Base-by-base conservation (phyloP, 257 asterid species). In the Osmanthus fragrans region DNA sequence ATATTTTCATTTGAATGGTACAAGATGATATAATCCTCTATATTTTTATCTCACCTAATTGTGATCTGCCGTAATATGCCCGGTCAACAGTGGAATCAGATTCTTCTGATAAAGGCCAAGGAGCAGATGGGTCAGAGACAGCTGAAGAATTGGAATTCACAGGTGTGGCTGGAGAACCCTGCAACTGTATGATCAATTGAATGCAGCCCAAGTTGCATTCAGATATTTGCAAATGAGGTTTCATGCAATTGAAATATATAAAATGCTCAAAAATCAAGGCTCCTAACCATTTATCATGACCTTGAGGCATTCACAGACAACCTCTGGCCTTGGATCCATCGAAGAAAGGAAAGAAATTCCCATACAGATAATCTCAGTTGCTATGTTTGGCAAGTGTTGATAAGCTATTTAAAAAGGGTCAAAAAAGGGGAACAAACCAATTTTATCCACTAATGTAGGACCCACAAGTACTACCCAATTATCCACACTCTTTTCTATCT, bases 81-180 rank as follows among this genome's bases (percentile, higher is more conserved):
- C 39, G 85, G 68, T 82, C 88, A 54, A 74, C 72, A 5, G 75
- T 72, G 25, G 86, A 87, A 73, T 87, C 88, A 79, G 82, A 75
- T 69, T 83, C 89, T 83, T 87, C 91, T 40, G 90, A 77, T 69
- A 83, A 71, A 70, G 71, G 80, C 87, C 79, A 77, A 76, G 88
- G 65, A 76, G 79, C 74, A 30, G 86, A 72, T 65, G 81, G 91
- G 64, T 85, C 86, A 18, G 87, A 86, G 27, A 65, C 51, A 72
- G 73, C 85, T 63, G 86, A 74, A 23, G 87, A 85, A 77, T 82
- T 85, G 60, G 90, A 87, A 80, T 79, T 81, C 45, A 82, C 84
- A 58, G 98, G 93, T 25, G 94, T 87, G 75, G 89, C 91, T 74
- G 97, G 90, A 74, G 95, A 82, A 80, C 81, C 88, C 90, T 89